Evolutionary conservation across 805 yeast genomes (phyloP).

Genomic region (Saccharomycopsis sp.): DNA sequence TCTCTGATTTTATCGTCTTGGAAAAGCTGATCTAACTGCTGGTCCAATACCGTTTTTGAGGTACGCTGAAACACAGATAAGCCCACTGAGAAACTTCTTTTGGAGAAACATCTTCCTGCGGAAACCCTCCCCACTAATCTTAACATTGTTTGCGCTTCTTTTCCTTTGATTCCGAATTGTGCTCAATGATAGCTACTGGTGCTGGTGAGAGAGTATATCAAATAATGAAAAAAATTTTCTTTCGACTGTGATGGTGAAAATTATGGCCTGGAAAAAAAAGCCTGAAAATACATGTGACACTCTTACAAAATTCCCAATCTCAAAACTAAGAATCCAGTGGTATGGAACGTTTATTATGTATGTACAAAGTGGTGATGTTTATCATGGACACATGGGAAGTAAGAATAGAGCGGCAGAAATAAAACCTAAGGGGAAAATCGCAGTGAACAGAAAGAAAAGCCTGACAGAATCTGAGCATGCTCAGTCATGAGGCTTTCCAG

Average conservation of each 20-base stretch:
- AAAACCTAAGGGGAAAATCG: no score
- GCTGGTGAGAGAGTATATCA: no score
- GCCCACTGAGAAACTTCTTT: not conserved
- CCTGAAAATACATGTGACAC: not conserved
- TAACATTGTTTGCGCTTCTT: not conserved
- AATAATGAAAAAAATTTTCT: not conserved
- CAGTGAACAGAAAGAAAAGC: not conserved
- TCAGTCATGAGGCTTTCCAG: slow-evolving; percentile 40
- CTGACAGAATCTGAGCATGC: no score
- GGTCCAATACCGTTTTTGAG: not conserved
- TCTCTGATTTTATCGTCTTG: not conserved
- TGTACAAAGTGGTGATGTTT: not conserved
- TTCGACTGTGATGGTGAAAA: no score
- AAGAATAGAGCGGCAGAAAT: no score
- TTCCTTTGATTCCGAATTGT: not conserved
- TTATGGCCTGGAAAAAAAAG: no score
- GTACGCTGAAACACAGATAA: not conserved
- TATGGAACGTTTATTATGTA: no score
- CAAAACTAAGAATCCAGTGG: no score
- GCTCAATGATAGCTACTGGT: not conserved
- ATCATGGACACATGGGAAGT: not conserved
- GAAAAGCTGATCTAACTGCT: not conserved
- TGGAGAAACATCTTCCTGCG: not conserved
- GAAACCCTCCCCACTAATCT: not conserved
- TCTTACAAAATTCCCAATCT: no score